These are phyloP conservation scores for Cercophora newfieldiana DNA, from an alignment of 495 filamentous ascomycete species.

Conservation along the genomic window DNA sequence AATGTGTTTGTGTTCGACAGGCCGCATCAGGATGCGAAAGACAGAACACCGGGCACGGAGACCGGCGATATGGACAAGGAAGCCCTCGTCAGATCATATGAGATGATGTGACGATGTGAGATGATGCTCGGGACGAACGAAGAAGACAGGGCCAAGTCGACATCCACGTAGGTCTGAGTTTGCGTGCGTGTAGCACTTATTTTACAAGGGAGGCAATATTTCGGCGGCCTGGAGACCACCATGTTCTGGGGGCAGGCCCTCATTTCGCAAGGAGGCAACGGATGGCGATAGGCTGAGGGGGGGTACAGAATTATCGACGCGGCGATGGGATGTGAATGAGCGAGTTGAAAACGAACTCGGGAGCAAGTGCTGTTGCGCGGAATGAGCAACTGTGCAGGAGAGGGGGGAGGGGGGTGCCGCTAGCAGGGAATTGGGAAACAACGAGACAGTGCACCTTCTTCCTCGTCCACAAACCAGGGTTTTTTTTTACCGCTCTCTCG, in stretches of 20 bases:
- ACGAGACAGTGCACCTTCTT: no score
- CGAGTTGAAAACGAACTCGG: constrained; percentile 2
- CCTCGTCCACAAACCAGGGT: neutral
- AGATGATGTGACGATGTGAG: neutral
- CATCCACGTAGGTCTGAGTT: neutral
- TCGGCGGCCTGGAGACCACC: neutral
- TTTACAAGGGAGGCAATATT: neutral
- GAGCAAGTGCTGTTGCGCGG: neutral
- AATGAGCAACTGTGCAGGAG: neutral
- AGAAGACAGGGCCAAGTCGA: neutral
- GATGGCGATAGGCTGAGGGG: constrained; percentile 1
- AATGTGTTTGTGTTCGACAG: neutral
- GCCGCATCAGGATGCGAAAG: neutral
- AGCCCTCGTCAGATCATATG: neutral
- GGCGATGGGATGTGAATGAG: neutral
- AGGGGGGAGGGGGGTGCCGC: neutral
- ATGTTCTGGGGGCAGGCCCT: neutral
- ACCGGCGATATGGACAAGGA: neutral
- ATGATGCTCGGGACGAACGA: neutral
- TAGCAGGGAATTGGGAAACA: neutral
- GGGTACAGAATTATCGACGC: neutral
- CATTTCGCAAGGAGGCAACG: neutral
- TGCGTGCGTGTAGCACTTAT: neutral
- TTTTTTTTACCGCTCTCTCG: neutral
- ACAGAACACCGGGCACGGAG: neutral